Conservation (phyloP, 352 stramenopile genomes). For the Pythium monospermum region DNA sequence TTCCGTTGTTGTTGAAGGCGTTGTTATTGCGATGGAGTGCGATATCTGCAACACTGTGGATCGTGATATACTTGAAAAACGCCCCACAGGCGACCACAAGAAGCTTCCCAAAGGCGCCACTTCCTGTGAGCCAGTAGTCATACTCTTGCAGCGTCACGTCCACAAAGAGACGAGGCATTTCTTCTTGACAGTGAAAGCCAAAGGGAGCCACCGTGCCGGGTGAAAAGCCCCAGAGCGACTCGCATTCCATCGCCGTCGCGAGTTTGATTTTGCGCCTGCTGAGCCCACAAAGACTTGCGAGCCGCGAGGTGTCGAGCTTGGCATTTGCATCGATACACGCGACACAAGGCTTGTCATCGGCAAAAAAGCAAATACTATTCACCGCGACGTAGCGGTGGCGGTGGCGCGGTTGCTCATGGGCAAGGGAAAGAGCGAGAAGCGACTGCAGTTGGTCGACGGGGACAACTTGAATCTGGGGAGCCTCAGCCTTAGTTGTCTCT, state of each 20-base stretch:
- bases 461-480: slow-evolving; percentile 28
- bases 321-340: slow-evolving; percentile 50
- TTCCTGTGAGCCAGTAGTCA: slow-evolving; percentile 39
- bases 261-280: slow-evolving; percentile 66
- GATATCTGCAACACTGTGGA: slow-evolving; percentile 36
- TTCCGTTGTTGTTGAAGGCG: not conserved
- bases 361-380: slow-evolving; percentile 77
- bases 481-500: not conserved
- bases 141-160: slow-evolving; percentile 32
- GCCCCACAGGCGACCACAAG: slow-evolving; percentile 33
- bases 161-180: slow-evolving; percentile 31
- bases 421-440: slow-evolving; percentile 26
- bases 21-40: slow-evolving; percentile 18
- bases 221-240: slow-evolving; percentile 52
- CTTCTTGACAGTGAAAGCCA: slow-evolving; percentile 21
- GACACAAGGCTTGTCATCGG: slow-evolving; percentile 46
- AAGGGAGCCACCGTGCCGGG: slow-evolving; percentile 64
- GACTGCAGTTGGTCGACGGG: slow-evolving; percentile 27
- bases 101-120: slow-evolving; percentile 37
- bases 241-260: slow-evolving; percentile 51
- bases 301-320: slow-evolving; percentile 55
- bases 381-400: slow-evolving; percentile 34
- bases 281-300: slow-evolving; percentile 43
- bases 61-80: slow-evolving; percentile 37
- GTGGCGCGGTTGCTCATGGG: slow-evolving; percentile 17